Percentiles rank a stretch among this genome's conserved stretches.
phyloP scores from a whole-genome alignment of 1,139 yeast species.

The Hansenula lynferdii region DNA sequence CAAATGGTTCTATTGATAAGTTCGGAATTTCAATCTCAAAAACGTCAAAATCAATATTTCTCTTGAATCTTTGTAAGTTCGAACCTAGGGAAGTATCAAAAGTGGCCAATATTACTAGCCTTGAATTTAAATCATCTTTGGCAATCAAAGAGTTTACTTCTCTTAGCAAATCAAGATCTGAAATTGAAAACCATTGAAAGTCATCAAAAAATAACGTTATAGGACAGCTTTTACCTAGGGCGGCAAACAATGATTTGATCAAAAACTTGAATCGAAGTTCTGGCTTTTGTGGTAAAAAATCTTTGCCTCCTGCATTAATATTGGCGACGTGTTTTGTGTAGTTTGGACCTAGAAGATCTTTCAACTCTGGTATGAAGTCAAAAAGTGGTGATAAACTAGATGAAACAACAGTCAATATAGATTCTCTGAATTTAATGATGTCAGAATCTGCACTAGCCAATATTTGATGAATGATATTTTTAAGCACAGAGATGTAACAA shows the following conservation, averaged over 20 bases:
- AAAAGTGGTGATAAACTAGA: constrained; percentile 41
- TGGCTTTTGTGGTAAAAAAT: constrained; percentile 20
- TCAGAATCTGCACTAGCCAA: constrained; percentile 35
- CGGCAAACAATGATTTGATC: constrained; percentile 37
- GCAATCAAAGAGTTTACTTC: constrained; percentile 13
- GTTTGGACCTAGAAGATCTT: constrained; percentile 39
- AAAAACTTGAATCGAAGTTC: constrained; percentile 42
- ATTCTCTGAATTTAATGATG: constrained; percentile 39
- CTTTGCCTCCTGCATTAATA: constrained; percentile 12
- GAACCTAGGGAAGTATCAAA: constrained; percentile 6
- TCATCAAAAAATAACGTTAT: constrained; percentile 46
- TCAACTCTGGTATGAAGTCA: constrained; percentile 41
- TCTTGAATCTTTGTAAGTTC: constrained; percentile 13
- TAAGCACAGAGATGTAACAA: constrained; percentile 33
- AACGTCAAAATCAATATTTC: constrained; percentile 23
- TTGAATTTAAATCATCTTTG: constrained; percentile 9
- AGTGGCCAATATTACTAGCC: constrained; percentile 12
- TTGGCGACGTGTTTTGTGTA: constrained; percentile 27
- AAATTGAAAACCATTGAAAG: constrained; percentile 38
- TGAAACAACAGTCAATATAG: constrained; percentile 36
- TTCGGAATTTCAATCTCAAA: constrained; percentile 23
- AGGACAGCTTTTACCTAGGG: constrained; percentile 38
- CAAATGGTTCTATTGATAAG: constrained; percentile 21
- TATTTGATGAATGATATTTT: constrained; percentile 38
- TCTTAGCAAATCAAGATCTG: constrained; percentile 23